phyloP scores from a whole-genome alignment of 2,329 filamentous ascomycete species.

The Xylaria digitata region DNA sequence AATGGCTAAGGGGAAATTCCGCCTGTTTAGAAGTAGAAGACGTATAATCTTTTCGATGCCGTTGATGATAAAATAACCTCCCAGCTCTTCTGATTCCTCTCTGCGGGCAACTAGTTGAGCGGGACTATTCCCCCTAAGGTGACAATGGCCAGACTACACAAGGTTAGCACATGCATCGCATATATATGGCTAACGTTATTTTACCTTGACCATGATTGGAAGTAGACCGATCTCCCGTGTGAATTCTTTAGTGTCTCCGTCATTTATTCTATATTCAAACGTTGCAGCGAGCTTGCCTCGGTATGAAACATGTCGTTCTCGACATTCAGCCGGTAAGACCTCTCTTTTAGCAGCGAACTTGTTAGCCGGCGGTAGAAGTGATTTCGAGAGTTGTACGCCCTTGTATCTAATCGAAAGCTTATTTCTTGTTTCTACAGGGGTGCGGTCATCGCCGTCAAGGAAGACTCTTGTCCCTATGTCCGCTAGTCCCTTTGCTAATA shows the following conservation, averaged over 20 bases:
- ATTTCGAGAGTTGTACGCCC: constrained; percentile 84
- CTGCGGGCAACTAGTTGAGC: constrained; percentile 84
- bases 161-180: constrained; percentile 28
- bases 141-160: constrained; percentile 83
- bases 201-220: constrained; percentile 92
- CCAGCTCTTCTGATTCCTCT: constrained; percentile 95
- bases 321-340: constrained; percentile 90
- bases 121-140: constrained; percentile 87
- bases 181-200: constrained; percentile 15
- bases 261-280: constrained; percentile 87
- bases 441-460: constrained; percentile 81
- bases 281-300: constrained; percentile 85
- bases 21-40: constrained; percentile 86
- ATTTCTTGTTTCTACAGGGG: constrained; percentile 72
- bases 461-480: constrained; percentile 93
- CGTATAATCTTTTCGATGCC: constrained; percentile 97
- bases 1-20: constrained; percentile 97
- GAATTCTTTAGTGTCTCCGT: constrained; percentile 84
- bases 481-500: constrained; percentile 78
- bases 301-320: constrained; percentile 93
- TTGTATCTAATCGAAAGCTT: constrained; percentile 81
- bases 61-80: constrained; percentile 97
- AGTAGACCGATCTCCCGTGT: constrained; percentile 87
- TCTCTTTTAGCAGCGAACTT: constrained; percentile 83
- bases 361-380: constrained; percentile 81